Base-by-base conservation (phyloP, 179 eudicot species). In the Spergularia azorica region DNA sequence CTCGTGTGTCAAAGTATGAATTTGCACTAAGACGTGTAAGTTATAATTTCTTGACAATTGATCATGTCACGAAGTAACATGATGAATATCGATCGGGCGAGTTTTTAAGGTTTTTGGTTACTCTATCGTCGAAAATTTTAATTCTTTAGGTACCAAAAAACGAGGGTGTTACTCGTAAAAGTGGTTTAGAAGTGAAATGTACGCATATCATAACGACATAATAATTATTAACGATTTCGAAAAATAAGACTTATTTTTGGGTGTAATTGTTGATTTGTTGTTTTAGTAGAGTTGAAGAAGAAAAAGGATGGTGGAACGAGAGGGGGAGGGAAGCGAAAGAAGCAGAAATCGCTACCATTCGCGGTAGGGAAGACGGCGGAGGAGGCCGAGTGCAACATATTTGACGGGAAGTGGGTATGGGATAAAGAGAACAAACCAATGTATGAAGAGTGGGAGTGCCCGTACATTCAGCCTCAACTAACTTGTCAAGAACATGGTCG, bases 401-500 rank as follows among this genome's bases (percentile, higher is more conserved):
- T 91, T 74, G 87, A 76, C 0, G 97, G 98, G 55, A 74, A 67
- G 70, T 95, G 99, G 99, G 97, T 91, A 6, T 71, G 86, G 75
- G 99, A 95, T 72, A 83, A 83, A 55, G 77, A 70, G 84, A 82
- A 54, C 21, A 84, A 86, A 70, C 99, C 99, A 50, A 78, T 85
- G 61, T 95, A 91, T 70, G 84, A 89, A 68, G 97, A 91, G 70
- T 78, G 86, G 73, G 99, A 94, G 55, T 96, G 99, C 56, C 98
- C 97, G 0, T 96, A 90, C 72, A 89, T 96, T 62, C 90, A 85
- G 54, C 97, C 97, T 2, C 97, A 96, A 74, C 54, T 96, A 68
- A 92, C 97, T 2, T 96, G 99, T 59, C 89, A 83, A 82, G 83
- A 88, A 20, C 93, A 90, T 61, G 98, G 97, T 76, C 92, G 99